phyloP scores from a whole-genome alignment of 768 basidiomycete genomes.

The Kwoniella dendrophila region DNA sequence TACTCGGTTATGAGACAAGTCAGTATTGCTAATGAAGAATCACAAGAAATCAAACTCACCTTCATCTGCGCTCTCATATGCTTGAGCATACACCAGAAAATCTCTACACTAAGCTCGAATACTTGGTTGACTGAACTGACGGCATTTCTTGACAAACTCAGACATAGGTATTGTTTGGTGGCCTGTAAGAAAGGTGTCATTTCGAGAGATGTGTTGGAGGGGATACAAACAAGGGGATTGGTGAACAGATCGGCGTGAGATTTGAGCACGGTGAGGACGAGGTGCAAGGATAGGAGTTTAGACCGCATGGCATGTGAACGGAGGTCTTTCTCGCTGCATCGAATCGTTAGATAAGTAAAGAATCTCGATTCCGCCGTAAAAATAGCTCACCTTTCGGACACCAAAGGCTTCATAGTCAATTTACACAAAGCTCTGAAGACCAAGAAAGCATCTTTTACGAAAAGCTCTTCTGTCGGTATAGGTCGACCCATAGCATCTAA shows the following conservation, averaged over 20 bases:
- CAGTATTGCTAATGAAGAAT: neutral
- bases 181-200: constrained; percentile 89
- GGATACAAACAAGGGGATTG: constrained; percentile 84
- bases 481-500: constrained; percentile 56
- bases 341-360: neutral
- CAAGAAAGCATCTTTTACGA: constrained; percentile 95
- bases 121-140: constrained; percentile 94
- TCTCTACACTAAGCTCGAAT: constrained; percentile 96
- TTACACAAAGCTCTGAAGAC: constrained; percentile 97
- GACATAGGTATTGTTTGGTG: constrained; percentile 91
- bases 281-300: constrained; percentile 88
- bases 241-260: constrained; percentile 88
- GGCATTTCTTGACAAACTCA: constrained; percentile 89
- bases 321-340: constrained; percentile 80
- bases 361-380: neutral
- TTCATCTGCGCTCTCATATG: constrained; percentile 95
- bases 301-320: constrained; percentile 97
- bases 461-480: constrained; percentile 79
- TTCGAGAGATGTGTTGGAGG: constrained; percentile 84
- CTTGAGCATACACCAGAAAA: constrained; percentile 94
- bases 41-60: constrained; percentile 59
- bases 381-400: constrained; percentile 78
- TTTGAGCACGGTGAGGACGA: constrained; percentile 87
- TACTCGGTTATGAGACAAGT: constrained; percentile 52
- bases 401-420: constrained; percentile 94